Conservation (phyloP, 2,329 filamentous ascomycete species). For the Thermothelomyces thermophilus region DNA sequence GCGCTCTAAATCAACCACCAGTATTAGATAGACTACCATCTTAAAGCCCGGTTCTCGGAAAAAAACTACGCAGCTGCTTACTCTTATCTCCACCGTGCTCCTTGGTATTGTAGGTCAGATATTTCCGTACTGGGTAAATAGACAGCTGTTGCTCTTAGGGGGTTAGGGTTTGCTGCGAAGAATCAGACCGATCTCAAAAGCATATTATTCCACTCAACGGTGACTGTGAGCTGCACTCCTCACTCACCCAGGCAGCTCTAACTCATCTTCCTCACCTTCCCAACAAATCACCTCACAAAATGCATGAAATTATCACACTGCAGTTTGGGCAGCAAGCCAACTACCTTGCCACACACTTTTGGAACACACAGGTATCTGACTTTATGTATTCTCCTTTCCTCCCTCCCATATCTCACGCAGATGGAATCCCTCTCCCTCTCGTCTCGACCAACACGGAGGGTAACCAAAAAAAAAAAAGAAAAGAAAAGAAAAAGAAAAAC, state of each 20-base stretch:
- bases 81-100: no score
- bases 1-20: no score
- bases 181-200: no score
- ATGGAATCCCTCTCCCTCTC: not conserved
- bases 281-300: slow-evolving; percentile 37
- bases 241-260: not conserved
- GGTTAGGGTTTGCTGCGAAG: slow-evolving; percentile 17
- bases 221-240: not conserved
- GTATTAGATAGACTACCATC: no score
- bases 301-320: slow-evolving; percentile 93
- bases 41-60: no score
- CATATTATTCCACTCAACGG: no score
- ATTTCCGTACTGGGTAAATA: no score
- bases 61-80: no score
- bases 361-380: slow-evolving; percentile 73
- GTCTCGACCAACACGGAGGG: not conserved
- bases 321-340: slow-evolving; percentile 92
- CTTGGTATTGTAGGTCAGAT: no score
- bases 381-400: not conserved
- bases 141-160: not conserved
- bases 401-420: no score
- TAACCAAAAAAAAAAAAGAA: no score
- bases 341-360: slow-evolving; percentile 91
- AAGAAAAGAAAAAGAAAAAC: no score
- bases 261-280: not conserved